Evolutionary conservation across 2,329 filamentous ascomycete species (phyloP), one percentile per base, ranked within the genome.

Genomic region (Xylariaceae sp.): DNA sequence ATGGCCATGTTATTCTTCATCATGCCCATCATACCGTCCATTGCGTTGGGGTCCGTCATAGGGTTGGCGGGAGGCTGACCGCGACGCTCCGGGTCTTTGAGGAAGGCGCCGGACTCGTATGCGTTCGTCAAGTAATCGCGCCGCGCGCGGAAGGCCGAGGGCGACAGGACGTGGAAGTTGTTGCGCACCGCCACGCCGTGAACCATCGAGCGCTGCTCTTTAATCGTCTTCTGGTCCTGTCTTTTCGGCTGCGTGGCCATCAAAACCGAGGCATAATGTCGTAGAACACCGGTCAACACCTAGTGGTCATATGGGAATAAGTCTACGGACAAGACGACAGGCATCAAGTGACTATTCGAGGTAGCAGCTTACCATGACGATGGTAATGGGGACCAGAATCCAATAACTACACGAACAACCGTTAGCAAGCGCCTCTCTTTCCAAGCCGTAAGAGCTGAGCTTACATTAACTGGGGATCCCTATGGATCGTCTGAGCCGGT

Each of bases 11-110:
- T 95, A 41, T 89, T 89, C 77, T 98, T 98, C 87, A 98, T 94
- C 88, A 95, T 95, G 52, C 92, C 90, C 92, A 98, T 98, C 92
- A 98, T 98, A 52, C 89, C 90, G 60, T 98, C 94, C 92, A 98
- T 98, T 42, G 87, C 88, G 33, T 84, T 84, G 15, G 94, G 94
- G 62, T 98, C 92, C 9, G 84, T 86, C 78, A 98, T 88, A 3
- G 92, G 92, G 66, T 97, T 98, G 26, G 87, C 80, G 14, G 88
- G 83, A 3, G 88, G 84, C 66, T 96, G 86, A 36, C 89, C 89
- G 59, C 85, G 82, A 56, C 73, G 78, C 38, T 92, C 86, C 2
- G 88, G 89, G 48, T 94, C 86, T 61, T 95, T 96, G 33, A 98
- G 71, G 60, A 88, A 98, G 23, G 78, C 78, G 33, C 94, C 92